phyloP scores from a whole-genome alignment of 2,329 filamentous ascomycete genomes.

The Penicillium sp. region DNA sequence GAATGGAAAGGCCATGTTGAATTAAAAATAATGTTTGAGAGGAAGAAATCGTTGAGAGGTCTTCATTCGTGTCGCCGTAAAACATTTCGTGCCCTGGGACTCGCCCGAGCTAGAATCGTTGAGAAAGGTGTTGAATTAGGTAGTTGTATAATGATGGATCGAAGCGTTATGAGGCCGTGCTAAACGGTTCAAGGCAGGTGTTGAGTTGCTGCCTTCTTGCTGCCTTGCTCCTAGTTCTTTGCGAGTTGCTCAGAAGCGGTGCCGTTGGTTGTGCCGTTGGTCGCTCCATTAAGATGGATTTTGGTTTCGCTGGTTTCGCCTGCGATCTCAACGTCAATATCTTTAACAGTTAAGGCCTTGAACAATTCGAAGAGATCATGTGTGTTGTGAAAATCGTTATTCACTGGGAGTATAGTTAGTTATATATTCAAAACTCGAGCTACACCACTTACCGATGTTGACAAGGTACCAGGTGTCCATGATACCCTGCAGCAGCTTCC shows the following conservation, averaged over 20 bases:
- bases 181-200: conserved; percentile 18
- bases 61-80: conserved; percentile 47
- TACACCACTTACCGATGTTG: conserved; percentile 78
- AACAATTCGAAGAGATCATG: conserved; percentile 85
- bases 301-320: conserved; percentile 25
- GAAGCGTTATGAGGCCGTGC: conserved; percentile 17
- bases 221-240: conserved; percentile 31
- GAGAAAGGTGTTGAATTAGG: conserved; percentile 45
- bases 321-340: conserved; percentile 39
- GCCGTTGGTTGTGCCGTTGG: conserved; percentile 25
- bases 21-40: conserved; percentile 42
- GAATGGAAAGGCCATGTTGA: conserved; percentile 40
- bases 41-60: conserved; percentile 49
- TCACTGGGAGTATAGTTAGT: conserved; percentile 62
- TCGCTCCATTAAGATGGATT: conserved; percentile 28
- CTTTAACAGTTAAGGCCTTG: conserved; percentile 64
- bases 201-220: conserved; percentile 8
- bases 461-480: conserved; percentile 93
- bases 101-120: conserved; percentile 37
- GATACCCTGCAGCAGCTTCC: conserved; percentile 77
- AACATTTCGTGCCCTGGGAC: conserved; percentile 31
- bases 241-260: conserved; percentile 18
- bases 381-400: conserved; percentile 94
- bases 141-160: conserved; percentile 20
- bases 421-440: conserved; percentile 8